phyloP scores from a whole-genome alignment of 2,329 filamentous ascomycete genomes.

The Alternaria longipes region DNA sequence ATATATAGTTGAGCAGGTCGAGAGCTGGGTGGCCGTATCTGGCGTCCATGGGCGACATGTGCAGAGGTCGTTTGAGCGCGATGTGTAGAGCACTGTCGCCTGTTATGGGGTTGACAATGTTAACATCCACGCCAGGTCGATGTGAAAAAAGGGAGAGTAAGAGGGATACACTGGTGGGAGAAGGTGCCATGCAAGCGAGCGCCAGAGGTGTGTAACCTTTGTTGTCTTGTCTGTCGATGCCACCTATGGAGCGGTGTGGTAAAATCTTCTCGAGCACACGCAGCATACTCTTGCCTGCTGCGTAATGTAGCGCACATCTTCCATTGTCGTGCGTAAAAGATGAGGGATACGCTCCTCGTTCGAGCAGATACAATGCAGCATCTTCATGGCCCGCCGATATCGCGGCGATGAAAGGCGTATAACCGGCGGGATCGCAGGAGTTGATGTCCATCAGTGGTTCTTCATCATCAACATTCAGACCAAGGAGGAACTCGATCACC shows the following conservation, averaged over 20 bases:
- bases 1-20: conserved; percentile 18
- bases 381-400: conserved; percentile 20
- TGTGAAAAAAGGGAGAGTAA: conserved; percentile 16
- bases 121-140: conserved; percentile 26
- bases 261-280: conserved; percentile 5
- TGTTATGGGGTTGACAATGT: conserved; percentile 12
- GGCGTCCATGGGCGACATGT: background rate
- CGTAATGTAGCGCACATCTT: conserved; percentile 26
- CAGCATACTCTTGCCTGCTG: conserved; percentile 10
- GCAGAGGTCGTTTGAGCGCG: conserved; percentile 20
- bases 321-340: conserved; percentile 4
- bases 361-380: conserved; percentile 22
- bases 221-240: conserved; percentile 14
- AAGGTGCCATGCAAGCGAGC: conserved; percentile 23
- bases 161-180: conserved; percentile 10
- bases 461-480: background rate
- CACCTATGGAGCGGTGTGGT: background rate
- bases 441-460: conserved; percentile 20
- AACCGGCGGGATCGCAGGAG: conserved; percentile 12
- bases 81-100: conserved; percentile 27
- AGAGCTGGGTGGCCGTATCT: conserved; percentile 15
- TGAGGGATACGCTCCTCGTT: conserved; percentile 16
- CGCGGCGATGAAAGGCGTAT: conserved; percentile 30
- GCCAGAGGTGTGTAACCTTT: conserved; percentile 22
- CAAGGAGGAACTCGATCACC: conserved; percentile 16